phyloP scores from a whole-genome alignment of 163 green algal genomes.

The Scenedesmus sp. region DNA sequence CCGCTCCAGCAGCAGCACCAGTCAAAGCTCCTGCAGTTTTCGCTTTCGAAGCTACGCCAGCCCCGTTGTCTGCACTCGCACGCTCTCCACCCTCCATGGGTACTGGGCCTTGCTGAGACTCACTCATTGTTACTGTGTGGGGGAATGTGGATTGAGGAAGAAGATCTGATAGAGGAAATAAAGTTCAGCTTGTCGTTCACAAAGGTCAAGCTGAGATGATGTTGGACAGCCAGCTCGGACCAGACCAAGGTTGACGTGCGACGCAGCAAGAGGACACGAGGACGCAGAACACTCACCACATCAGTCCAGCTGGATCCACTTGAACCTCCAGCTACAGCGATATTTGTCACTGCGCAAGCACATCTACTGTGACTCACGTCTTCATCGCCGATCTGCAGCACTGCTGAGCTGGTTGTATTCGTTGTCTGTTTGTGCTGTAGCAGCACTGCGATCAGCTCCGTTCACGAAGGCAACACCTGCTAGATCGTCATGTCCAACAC shows the following conservation, averaged over 20 bases:
- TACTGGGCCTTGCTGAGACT: not conserved
- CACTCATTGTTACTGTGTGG: not conserved
- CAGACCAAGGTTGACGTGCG: not conserved
- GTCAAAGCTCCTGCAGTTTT: not conserved
- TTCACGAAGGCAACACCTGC: not conserved
- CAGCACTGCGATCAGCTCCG: not conserved
- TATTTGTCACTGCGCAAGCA: not conserved
- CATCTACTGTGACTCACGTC: not conserved
- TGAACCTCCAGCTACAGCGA: too few species aligned
- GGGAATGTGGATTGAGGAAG: too few species aligned
- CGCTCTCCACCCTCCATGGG: not conserved
- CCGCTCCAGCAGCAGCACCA: conserved; percentile 30
- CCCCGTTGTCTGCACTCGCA: not conserved
- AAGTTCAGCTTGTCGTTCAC: too few species aligned
- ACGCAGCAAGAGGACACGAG: not conserved
- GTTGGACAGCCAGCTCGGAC: not conserved
- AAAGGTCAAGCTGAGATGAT: not conserved
- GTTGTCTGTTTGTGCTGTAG: not conserved
- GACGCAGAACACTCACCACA: not conserved
- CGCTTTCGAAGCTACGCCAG: not conserved
- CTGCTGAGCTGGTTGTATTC: not conserved
- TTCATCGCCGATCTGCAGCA: not conserved
- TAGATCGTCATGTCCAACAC: not conserved
- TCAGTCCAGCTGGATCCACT: not conserved
- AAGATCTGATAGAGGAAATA: not conserved